A percentile compares a stretch with the other conserved stretches of the same genome.
Conservation (phyloP, 306 rosid genomes). For the Prunus salicina region DNA sequence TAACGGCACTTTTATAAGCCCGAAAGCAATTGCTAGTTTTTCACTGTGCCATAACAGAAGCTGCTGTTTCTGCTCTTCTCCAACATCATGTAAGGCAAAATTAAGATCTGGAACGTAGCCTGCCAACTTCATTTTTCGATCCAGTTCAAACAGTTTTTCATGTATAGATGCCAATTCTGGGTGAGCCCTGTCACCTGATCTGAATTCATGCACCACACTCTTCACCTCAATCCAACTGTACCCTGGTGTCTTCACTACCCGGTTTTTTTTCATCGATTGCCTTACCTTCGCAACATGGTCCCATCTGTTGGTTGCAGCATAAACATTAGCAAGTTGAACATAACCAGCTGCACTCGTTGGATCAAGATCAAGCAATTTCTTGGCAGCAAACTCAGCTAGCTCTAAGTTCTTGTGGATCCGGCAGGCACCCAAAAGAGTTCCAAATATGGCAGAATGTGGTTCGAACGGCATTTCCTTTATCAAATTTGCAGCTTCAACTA, state of each 20-base stretch:
- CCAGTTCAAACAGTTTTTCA: constrained; percentile 52
- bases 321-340: constrained; percentile 80
- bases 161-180: constrained; percentile 63
- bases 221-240: constrained; percentile 84
- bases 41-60: constrained; percentile 83
- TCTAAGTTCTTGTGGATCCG: constrained; percentile 64
- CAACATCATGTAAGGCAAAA: constrained; percentile 87
- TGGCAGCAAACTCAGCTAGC: constrained; percentile 78
- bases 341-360: constrained; percentile 68
- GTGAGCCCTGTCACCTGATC: constrained; percentile 74
- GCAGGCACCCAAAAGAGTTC: constrained; percentile 85
- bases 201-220: constrained; percentile 63
- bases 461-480: constrained; percentile 61
- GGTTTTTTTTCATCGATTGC: constrained; percentile 61
- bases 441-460: constrained; percentile 75
- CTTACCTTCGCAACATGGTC: constrained; percentile 63
- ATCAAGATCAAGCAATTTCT: constrained; percentile 60
- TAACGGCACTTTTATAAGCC: constrained; percentile 54
- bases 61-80: constrained; percentile 70
- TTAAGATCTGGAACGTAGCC: constrained; percentile 82
- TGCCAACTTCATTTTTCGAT: constrained; percentile 67
- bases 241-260: constrained; percentile 72
- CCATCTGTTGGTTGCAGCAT: constrained; percentile 68
- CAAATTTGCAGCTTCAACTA: constrained; percentile 55
- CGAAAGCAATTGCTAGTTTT: constrained; percentile 79